phyloP scores from a whole-genome alignment of 495 filamentous ascomycete species.

The Xylaria venustula region DNA sequence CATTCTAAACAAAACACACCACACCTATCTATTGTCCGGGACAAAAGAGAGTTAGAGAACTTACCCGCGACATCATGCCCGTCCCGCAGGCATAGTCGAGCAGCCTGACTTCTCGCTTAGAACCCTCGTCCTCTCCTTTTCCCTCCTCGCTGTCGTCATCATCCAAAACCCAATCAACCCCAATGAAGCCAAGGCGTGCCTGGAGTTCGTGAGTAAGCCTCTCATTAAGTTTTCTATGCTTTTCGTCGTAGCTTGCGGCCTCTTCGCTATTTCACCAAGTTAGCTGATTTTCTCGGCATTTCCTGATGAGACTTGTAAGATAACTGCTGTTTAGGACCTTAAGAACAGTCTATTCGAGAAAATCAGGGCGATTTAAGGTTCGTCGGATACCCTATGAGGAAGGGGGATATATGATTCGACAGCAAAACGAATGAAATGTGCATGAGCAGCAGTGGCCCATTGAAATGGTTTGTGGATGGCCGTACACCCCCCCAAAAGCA shows the following conservation, averaged over 20 bases:
- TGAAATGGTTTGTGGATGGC: too few species aligned
- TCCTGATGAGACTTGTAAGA: background rate
- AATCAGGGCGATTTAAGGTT: too few species aligned
- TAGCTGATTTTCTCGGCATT: background rate
- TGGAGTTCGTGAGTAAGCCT: slow-evolving; percentile 48
- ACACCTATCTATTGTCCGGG: background rate
- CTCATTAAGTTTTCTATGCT: slow-evolving; percentile 37
- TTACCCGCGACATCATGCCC: slow-evolving; percentile 58
- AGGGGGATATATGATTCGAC: too few species aligned
- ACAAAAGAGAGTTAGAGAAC: slow-evolving; percentile 13
- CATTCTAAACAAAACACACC: too few species aligned
- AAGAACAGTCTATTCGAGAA: too few species aligned
- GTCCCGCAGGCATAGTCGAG: slow-evolving; percentile 79
- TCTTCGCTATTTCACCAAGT: slow-evolving; percentile 27
- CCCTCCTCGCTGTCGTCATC: slow-evolving; percentile 38
- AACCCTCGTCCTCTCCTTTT: slow-evolving; percentile 7
- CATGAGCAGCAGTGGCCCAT: too few species aligned
- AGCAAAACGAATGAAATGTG: too few species aligned
- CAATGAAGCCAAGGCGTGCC: slow-evolving; percentile 59
- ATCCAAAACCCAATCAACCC: slow-evolving; percentile 53
- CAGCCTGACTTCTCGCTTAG: slow-evolving; percentile 52
- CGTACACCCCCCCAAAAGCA: too few species aligned
- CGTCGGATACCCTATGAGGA: too few species aligned
- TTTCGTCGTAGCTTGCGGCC: slow-evolving; percentile 40
- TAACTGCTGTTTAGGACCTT: too few species aligned